phyloP scores from a whole-genome alignment of 2,329 filamentous ascomycete genomes.

The Ascochyta clinopodiicola region DNA sequence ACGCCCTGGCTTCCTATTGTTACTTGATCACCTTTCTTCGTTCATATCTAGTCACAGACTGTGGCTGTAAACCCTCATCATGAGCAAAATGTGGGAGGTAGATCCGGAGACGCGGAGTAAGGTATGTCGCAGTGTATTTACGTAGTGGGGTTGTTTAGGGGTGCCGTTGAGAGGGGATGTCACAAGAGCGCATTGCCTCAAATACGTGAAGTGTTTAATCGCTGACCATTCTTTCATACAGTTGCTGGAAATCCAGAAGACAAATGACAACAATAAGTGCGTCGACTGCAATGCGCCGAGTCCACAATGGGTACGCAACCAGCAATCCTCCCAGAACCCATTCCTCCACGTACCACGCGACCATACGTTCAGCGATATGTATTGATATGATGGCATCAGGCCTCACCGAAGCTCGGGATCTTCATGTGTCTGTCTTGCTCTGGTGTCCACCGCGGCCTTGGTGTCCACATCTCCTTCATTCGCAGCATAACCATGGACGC shows the following conservation, averaged over 20 bases:
- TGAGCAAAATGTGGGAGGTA: slow-evolving; percentile 94
- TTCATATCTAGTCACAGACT: not conserved
- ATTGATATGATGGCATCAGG: slow-evolving; percentile 51
- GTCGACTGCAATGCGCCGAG: slow-evolving; percentile 95
- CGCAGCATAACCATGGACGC: slow-evolving; percentile 98
- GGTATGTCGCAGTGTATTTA: slow-evolving; percentile 58
- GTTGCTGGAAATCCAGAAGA: slow-evolving; percentile 91
- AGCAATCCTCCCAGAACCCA: not conserved
- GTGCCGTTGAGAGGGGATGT: not conserved
- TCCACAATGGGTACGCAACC: slow-evolving; percentile 84
- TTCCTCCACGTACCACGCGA: slow-evolving; percentile 7
- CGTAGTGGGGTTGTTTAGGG: slow-evolving; percentile 16
- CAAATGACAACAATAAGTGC: slow-evolving; percentile 85
- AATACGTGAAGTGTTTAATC: not conserved
- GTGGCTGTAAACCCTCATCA: slow-evolving; percentile 32
- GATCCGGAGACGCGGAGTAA: slow-evolving; percentile 97
- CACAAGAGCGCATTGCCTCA: not conserved
- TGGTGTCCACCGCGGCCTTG: slow-evolving; percentile 90
- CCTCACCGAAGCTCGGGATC: slow-evolving; percentile 93
- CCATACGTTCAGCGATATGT: slow-evolving; percentile 8
- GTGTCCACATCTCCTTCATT: slow-evolving; percentile 98
- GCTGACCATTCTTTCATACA: slow-evolving; percentile 50
- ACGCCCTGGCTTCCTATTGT: slow-evolving; percentile 2
- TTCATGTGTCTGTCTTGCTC: slow-evolving; percentile 98
- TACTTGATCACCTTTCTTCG: not conserved